A percentile compares a stretch with the other conserved stretches of the same genome.
Evolutionary conservation across 768 basidiomycete species (phyloP).

Genomic region (Leccinum rimulosum): DNA sequence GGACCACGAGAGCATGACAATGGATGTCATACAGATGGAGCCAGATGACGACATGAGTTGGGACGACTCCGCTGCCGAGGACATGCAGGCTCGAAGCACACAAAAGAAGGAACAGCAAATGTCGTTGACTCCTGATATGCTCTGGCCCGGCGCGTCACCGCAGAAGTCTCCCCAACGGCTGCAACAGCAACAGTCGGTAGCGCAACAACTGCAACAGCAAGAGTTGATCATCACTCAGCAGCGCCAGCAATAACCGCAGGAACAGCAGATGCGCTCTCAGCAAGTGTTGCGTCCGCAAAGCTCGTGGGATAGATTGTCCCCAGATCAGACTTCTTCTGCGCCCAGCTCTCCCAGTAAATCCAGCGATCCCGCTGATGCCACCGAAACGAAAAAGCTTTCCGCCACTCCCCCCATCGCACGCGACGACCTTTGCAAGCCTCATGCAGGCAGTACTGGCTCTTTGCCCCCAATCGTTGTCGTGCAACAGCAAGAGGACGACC

Average conservation of each 20-base stretch:
- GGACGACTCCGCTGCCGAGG: conserved; percentile 69
- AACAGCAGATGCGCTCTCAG: conserved; percentile 29
- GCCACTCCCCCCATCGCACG: conserved; percentile 78
- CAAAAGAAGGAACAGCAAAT: conserved; percentile 25
- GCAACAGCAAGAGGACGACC: conserved; percentile 51
- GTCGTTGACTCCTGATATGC: conserved; percentile 31
- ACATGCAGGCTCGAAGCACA: conserved; percentile 39
- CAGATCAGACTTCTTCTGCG: conserved; percentile 29
- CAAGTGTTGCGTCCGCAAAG: conserved; percentile 39
- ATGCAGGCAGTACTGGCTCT: conserved; percentile 20
- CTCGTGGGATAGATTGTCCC: conserved; percentile 48
- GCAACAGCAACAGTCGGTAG: conserved; percentile 4
- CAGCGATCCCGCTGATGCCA: conserved; percentile 66
- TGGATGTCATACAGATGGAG: conserved; percentile 47
- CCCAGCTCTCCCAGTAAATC: conserved; percentile 30
- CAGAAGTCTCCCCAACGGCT: conserved; percentile 17
- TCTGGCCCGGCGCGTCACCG: conserved; percentile 35
- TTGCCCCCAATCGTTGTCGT: conserved; percentile 39
- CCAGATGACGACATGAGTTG: conserved; percentile 86
- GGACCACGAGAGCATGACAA: conserved; percentile 30
- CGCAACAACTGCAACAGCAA: conserved; percentile 26
- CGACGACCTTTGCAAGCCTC: conserved; percentile 37
- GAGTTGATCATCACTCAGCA: conserved; percentile 31
- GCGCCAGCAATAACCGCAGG: conserved; percentile 33
- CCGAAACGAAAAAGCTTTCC: conserved; percentile 74